Percentiles rank a stretch among this genome's conserved stretches.
Conservation (phyloP, 148 eudicot genomes). For the Rhododendron simsii region DNA sequence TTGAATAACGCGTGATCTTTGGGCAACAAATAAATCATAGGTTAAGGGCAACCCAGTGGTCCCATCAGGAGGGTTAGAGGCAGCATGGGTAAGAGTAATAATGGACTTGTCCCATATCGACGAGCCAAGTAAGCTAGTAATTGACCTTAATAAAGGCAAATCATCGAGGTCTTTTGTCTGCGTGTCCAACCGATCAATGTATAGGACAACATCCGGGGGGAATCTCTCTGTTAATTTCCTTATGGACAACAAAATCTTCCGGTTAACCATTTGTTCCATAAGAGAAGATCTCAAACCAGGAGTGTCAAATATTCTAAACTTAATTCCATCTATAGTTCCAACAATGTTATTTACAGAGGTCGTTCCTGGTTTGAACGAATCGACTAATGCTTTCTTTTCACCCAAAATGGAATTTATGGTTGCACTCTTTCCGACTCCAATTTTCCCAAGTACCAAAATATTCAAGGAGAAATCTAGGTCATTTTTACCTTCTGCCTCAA, state of each 20-base stretch:
- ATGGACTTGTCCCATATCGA: conserved; percentile 36
- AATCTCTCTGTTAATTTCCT: conserved; percentile 27
- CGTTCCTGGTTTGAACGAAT: conserved; percentile 49
- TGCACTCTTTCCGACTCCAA: conserved; percentile 61
- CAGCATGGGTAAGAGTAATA: conserved; percentile 43
- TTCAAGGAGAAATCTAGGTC: conserved; percentile 27
- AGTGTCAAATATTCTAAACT: conserved; percentile 39
- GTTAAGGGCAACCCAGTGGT: conserved; percentile 32
- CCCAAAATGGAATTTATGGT: conserved; percentile 49
- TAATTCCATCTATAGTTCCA: conserved; percentile 37
- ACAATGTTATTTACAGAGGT: conserved; percentile 26
- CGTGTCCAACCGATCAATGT: conserved; percentile 42
- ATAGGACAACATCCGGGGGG: conserved; percentile 41
- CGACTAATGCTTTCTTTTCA: conserved; percentile 21
- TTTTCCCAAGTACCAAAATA: conserved; percentile 48
- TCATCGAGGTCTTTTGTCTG: conserved; percentile 23
- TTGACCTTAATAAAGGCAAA: conserved; percentile 29
- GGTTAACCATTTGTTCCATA: conserved; percentile 28
- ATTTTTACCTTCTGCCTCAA: conserved; percentile 22
- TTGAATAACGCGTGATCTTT: conserved; percentile 26
- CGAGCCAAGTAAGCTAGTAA: conserved; percentile 37
- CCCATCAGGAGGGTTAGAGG: conserved; percentile 39
- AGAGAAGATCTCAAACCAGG: conserved; percentile 44
- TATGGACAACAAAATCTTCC: conserved; percentile 27
- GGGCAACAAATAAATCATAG: conserved; percentile 32